phyloP scores from a whole-genome alignment of 2,329 filamentous ascomycete genomes.

The Neofusicoccum ribis region DNA sequence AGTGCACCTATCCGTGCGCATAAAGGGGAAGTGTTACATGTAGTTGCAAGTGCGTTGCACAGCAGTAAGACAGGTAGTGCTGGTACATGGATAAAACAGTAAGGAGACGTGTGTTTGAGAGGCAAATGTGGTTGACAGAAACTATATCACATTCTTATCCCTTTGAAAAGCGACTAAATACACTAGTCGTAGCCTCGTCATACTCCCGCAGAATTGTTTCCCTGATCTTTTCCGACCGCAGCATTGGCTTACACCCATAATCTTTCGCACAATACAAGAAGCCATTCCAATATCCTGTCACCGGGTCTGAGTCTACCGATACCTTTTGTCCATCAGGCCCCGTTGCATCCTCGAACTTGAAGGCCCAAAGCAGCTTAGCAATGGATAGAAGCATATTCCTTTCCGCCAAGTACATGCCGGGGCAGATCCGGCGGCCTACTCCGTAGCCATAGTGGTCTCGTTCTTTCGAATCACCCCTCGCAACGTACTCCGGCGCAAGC shows the following conservation, averaged over 20 bases:
- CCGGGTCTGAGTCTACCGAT: not conserved
- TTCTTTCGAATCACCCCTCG: slow-evolving; percentile 24
- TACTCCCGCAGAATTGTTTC: slow-evolving; percentile 8
- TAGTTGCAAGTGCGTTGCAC: no score
- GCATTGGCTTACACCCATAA: not conserved
- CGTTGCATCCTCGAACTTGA: slow-evolving; percentile 14
- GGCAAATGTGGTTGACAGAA: no score
- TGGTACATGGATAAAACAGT: no score
- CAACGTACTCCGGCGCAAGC: not conserved
- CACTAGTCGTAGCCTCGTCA: not conserved
- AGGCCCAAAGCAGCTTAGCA: slow-evolving; percentile 19
- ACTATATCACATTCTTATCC: no score
- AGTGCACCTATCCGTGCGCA: no score
- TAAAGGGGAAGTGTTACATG: no score
- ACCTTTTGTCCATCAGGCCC: not conserved
- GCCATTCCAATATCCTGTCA: slow-evolving; percentile 11
- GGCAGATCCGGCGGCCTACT: slow-evolving; percentile 54
- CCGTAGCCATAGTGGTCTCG: slow-evolving; percentile 54
- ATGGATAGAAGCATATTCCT: slow-evolving; percentile 44
- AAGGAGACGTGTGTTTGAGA: no score
- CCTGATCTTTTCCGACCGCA: not conserved
- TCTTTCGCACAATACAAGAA: slow-evolving; percentile 15
- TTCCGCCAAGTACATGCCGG: slow-evolving; percentile 55
- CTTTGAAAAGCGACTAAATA: no score
- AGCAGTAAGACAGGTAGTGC: no score